These are phyloP conservation scores for Lepidium aucheri DNA, from an alignment of 345 rosid species.

Conservation along the genomic window DNA sequence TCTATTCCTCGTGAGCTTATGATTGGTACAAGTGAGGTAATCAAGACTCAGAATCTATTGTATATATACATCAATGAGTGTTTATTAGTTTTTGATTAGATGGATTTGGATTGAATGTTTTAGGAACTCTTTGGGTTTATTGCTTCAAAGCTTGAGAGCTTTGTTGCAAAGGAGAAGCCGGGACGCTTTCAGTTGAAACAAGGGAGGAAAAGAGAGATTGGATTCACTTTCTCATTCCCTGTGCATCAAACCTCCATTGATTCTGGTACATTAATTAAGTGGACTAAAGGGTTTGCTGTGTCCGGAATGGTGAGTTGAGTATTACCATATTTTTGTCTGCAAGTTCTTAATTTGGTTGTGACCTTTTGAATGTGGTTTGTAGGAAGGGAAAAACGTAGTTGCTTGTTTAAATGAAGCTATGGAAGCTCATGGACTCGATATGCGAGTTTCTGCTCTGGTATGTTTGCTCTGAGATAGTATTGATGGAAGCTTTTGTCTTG, in stretches of 20 bases:
- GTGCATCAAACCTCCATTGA: constrained; percentile 68
- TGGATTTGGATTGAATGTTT: neutral
- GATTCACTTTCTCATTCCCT: constrained; percentile 88
- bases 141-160: constrained; percentile 49
- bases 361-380: neutral
- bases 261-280: constrained; percentile 67
- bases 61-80: neutral
- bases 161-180: constrained; percentile 41
- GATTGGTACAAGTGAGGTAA: constrained; percentile 70
- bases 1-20: constrained; percentile 69
- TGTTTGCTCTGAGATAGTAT: neutral
- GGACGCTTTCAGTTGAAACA: constrained; percentile 40
- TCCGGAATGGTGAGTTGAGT: constrained; percentile 56
- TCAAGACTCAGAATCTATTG: neutral
- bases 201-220: constrained; percentile 70
- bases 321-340: neutral
- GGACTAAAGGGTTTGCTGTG: constrained; percentile 87
- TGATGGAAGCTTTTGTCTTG: neutral
- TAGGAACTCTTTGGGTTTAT: constrained; percentile 80
- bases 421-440: constrained; percentile 52
- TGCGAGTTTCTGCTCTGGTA: constrained; percentile 82
- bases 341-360: neutral
- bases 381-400: constrained; percentile 77
- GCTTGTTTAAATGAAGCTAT: constrained; percentile 81
- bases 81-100: neutral